Evolutionary conservation across 164 flowering plant genomes (phyloP).

Genomic region (Umbilicus rupestris): DNA sequence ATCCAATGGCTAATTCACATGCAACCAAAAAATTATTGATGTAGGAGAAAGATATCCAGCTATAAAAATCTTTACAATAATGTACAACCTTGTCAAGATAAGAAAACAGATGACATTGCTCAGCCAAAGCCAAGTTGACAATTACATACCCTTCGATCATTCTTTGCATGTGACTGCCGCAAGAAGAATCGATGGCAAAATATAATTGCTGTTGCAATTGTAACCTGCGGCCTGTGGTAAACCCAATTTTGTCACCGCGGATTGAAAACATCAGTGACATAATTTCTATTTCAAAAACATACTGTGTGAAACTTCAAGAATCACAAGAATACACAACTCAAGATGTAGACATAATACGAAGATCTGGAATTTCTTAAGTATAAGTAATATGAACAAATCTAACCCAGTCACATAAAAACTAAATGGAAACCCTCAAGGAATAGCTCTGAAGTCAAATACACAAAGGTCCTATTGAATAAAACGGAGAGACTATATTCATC

Average conservation of each 20-base stretch:
- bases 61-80: neutral
- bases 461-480: neutral
- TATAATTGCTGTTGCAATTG: constrained; percentile 77
- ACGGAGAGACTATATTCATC: neutral
- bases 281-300: neutral
- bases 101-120: neutral
- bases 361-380: no score
- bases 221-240: constrained; percentile 71
- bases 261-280: no score
- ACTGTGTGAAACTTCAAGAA: neutral
- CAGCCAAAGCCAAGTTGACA: neutral
- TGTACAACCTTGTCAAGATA: neutral
- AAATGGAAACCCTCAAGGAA: neutral
- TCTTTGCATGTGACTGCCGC: constrained; percentile 77
- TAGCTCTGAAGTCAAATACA: neutral
- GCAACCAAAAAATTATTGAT: neutral
- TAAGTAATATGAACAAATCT: no score
- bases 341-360: no score
- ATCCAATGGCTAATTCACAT: neutral
- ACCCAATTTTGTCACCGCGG: neutral
- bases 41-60: neutral
- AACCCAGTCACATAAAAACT: neutral
- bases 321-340: no score
- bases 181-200: constrained; percentile 81
- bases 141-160: constrained; percentile 58